Conservation (phyloP, 1,284 basidiomycete species). For the Cyathus olla region DNA sequence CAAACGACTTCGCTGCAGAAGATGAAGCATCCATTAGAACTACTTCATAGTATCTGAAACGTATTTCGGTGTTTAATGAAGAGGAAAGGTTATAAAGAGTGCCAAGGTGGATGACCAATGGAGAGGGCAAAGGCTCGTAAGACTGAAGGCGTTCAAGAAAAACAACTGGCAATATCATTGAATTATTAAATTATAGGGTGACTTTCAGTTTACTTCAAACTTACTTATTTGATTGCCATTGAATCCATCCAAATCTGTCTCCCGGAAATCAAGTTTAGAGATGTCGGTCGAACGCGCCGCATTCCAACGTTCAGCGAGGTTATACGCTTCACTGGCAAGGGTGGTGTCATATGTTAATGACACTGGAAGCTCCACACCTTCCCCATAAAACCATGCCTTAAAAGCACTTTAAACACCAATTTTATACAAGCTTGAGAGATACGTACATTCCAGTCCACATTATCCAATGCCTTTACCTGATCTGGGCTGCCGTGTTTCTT, state of each 20-base stretch:
- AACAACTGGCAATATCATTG: conserved; percentile 67
- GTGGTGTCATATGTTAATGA: conserved; percentile 87
- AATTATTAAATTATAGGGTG: too few species aligned
- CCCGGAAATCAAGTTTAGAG: conserved; percentile 60
- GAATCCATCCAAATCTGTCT: conserved; percentile 66
- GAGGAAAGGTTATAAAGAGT: conserved; percentile 61
- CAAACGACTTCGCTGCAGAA: conserved; percentile 59
- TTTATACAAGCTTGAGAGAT: not conserved
- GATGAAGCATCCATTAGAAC: conserved; percentile 64
- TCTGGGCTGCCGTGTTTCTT: conserved; percentile 67
- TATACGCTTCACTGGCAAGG: conserved; percentile 78
- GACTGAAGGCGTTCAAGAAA: conserved; percentile 80
- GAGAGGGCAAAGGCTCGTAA: conserved; percentile 63
- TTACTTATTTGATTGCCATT: conserved; percentile 78
- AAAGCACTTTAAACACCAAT: conserved; percentile 2
- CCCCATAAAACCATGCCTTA: conserved; percentile 89
- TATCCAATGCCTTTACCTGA: conserved; percentile 77
- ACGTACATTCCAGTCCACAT: conserved; percentile 84
- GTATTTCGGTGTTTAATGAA: conserved; percentile 78
- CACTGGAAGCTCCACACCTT: conserved; percentile 83
- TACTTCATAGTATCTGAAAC: conserved; percentile 77
- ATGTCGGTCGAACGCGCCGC: conserved; percentile 63
- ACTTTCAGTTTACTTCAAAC: conserved; percentile 13
- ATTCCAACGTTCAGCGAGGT: conserved; percentile 85
- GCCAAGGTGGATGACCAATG: conserved; percentile 68